These are phyloP conservation scores for Alternaria infectoria DNA, from an alignment of 2,329 filamentous ascomycete genomes.

Conservation along the genomic window DNA sequence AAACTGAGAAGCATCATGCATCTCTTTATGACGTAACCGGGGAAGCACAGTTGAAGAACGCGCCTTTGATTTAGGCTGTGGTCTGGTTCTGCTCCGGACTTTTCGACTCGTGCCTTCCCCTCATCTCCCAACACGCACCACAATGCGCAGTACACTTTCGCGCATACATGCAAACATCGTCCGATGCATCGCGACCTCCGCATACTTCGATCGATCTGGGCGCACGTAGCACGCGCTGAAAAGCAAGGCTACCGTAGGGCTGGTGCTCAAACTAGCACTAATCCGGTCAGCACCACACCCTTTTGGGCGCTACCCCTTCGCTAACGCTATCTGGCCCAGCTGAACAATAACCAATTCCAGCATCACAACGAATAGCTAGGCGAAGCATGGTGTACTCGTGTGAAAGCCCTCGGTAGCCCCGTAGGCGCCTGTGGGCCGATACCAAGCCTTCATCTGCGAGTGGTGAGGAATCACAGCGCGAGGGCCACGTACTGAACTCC, in stretches of 20 bases:
- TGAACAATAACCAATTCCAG: neutral
- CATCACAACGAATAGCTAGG: neutral
- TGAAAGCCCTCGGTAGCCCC: neutral
- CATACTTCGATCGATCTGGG: neutral
- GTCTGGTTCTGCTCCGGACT: too few species aligned
- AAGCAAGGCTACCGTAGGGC: neutral
- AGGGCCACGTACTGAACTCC: neutral
- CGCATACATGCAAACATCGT: neutral
- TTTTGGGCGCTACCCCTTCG: neutral
- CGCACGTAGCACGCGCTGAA: neutral
- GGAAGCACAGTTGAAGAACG: too few species aligned
- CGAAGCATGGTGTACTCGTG: neutral
- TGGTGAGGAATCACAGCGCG: neutral
- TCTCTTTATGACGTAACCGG: too few species aligned
- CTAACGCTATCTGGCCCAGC: neutral
- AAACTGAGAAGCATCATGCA: too few species aligned
- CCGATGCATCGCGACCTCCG: neutral
- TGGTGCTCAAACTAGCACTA: neutral
- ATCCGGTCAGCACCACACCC: neutral
- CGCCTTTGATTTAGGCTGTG: too few species aligned
- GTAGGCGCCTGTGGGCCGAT: neutral
- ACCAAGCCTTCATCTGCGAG: neutral
- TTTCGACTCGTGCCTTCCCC: too few species aligned
- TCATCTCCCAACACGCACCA: neutral
- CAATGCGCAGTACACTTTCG: neutral